A percentile compares a stretch with the other conserved stretches of the same genome.
Evolutionary conservation across 768 basidiomycete genomes (phyloP).

Genomic region (Sporobolomyces roseus): DNA sequence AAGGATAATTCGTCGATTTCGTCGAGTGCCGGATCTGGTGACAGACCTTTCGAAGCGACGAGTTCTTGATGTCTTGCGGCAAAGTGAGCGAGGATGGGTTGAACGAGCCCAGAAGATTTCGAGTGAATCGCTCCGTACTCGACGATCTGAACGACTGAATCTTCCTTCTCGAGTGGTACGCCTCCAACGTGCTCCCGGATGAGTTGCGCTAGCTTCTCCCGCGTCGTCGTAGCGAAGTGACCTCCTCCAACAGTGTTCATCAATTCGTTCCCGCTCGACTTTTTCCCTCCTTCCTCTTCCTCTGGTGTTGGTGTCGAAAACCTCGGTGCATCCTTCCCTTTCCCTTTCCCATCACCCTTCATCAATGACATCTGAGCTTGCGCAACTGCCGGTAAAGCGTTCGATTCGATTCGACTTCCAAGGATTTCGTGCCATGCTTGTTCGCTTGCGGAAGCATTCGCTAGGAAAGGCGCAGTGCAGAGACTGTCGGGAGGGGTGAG

Average conservation of each 20-base stretch:
- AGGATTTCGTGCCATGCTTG: slow-evolving; percentile 38
- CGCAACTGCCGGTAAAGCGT: not conserved
- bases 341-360: not conserved
- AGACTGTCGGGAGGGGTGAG: slow-evolving; percentile 35
- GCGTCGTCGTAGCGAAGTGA: slow-evolving; percentile 27
- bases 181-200: slow-evolving; percentile 9
- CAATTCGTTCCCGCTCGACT: slow-evolving; percentile 21
- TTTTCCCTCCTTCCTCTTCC: not conserved
- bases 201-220: slow-evolving; percentile 20
- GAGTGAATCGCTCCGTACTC: slow-evolving; percentile 43
- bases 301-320: slow-evolving; percentile 10
- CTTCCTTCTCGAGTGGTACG: slow-evolving; percentile 20
- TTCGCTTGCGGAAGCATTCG: slow-evolving; percentile 17
- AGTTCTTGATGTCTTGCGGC: slow-evolving; percentile 2
- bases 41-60: not conserved
- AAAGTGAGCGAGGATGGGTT: slow-evolving; percentile 31
- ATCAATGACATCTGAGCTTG: slow-evolving; percentile 4
- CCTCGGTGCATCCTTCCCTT: slow-evolving; percentile 5
- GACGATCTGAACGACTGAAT: slow-evolving; percentile 29
- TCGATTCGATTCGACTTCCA: slow-evolving; percentile 1
- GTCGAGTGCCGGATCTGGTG: not conserved
- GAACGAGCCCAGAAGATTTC: slow-evolving; percentile 26
- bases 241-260: slow-evolving; percentile 34
- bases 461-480: slow-evolving; percentile 10
- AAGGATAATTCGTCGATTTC: slow-evolving; percentile 26